Conservation (phyloP, 1,139 yeast species). For the Magnusiomyces ingens region DNA sequence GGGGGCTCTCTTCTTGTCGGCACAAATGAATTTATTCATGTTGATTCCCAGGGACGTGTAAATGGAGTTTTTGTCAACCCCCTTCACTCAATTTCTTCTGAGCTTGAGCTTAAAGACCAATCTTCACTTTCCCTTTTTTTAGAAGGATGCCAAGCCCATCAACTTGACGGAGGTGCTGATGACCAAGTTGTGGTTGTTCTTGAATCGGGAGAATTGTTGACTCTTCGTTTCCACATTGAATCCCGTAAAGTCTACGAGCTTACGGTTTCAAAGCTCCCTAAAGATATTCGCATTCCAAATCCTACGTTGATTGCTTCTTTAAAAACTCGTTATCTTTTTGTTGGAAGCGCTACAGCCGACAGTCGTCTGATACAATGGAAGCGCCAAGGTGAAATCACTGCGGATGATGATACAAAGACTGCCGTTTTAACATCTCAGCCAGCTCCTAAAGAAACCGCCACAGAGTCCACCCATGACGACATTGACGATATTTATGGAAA, state of each 20-base stretch:
- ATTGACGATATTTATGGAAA: slow-evolving; percentile 35
- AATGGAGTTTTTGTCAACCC: slow-evolving; percentile 60
- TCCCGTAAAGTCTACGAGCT: slow-evolving; percentile 38
- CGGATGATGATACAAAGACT: slow-evolving; percentile 14
- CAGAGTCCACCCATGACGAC: slow-evolving; percentile 32
- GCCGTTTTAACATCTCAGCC: slow-evolving; percentile 16
- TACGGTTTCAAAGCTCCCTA: slow-evolving; percentile 9
- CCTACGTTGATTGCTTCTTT: slow-evolving; percentile 22
- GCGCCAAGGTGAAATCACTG: slow-evolving; percentile 21
- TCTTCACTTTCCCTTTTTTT: slow-evolving; percentile 47
- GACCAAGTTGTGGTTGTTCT: slow-evolving; percentile 49
- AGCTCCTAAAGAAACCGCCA: slow-evolving; percentile 25
- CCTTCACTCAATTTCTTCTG: slow-evolving; percentile 46
- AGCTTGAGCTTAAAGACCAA: slow-evolving; percentile 47
- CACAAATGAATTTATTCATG: slow-evolving; percentile 67
- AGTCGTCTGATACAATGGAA: slow-evolving; percentile 37
- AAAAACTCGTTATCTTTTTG: slow-evolving; percentile 31
- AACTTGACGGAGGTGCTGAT: slow-evolving; percentile 34
- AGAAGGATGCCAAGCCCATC: slow-evolving; percentile 50
- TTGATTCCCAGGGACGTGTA: slow-evolving; percentile 74
- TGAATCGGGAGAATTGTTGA: slow-evolving; percentile 46
- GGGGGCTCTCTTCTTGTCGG: slow-evolving; percentile 73
- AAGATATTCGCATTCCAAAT: slow-evolving; percentile 18
- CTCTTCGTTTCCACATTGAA: slow-evolving; percentile 46
- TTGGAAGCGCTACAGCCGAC: slow-evolving; percentile 42